Conservation (phyloP, 2,329 filamentous ascomycete species). For the Intubia oerlemansii region DNA sequence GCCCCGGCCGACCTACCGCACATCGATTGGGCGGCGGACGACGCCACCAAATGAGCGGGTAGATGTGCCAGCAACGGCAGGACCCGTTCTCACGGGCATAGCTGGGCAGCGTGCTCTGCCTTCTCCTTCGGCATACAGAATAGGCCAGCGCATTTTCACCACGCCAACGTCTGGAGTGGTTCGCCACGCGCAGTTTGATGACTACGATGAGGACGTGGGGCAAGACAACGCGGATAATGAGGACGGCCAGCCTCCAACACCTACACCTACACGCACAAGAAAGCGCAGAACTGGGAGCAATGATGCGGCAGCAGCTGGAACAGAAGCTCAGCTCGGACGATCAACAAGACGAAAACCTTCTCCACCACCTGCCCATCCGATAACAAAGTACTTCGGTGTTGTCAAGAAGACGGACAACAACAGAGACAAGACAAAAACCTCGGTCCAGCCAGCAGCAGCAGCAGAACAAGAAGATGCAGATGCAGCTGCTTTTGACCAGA, state of each 20-base stretch:
- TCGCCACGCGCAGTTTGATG: neutral
- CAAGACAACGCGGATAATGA: too few species aligned
- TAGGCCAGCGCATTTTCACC: conserved; percentile 5
- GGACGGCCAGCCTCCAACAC: conserved; percentile 1
- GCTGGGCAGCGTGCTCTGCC: conserved; percentile 1
- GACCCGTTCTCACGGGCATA: neutral
- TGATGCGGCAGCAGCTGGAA: neutral
- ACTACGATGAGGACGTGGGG: neutral
- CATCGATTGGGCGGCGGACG: conserved; percentile 6
- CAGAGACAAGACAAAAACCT: neutral
- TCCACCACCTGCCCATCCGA: conserved; percentile 1
- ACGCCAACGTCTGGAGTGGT: too few species aligned
- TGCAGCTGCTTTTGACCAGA: too few species aligned
- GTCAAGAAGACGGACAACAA: neutral
- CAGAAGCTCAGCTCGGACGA: neutral
- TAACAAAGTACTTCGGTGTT: conserved; percentile 6
- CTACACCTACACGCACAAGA: conserved; percentile 2
- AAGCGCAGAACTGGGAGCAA: too few species aligned
- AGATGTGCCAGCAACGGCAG: neutral
- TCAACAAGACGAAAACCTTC: neutral
- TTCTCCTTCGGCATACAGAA: neutral
- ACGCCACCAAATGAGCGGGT: conserved; percentile 6
- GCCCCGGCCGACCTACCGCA: conserved; percentile 4
- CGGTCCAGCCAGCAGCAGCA: too few species aligned
- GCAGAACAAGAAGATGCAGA: too few species aligned